Evolutionary conservation across 2,329 filamentous ascomycete genomes (phyloP).

Genomic region (Chaetomiaceae sp.): DNA sequence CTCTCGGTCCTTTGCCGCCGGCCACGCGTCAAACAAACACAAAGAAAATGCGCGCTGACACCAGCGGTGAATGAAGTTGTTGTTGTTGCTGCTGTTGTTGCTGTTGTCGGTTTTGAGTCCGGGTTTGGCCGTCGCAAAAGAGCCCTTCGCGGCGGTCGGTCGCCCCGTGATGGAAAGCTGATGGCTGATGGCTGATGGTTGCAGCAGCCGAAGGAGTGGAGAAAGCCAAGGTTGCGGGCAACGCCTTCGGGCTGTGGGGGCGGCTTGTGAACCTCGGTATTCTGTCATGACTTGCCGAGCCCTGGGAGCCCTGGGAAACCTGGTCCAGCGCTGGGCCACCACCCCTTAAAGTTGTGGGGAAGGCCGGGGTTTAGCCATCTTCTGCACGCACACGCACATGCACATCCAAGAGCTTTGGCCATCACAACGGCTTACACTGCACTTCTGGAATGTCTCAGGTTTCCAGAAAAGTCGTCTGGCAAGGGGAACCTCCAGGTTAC

Average conservation of each 20-base stretch:
- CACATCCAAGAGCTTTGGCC: no score
- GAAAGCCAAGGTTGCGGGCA: conserved; percentile 5
- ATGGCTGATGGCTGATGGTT: conserved; percentile 4
- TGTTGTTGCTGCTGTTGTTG: neutral
- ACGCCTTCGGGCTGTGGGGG: conserved; percentile 14
- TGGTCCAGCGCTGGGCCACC: neutral
- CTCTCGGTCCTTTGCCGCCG: neutral
- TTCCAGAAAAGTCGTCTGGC: no score
- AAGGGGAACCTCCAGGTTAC: no score
- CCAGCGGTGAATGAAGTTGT: neutral
- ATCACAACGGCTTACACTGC: no score
- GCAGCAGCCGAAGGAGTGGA: conserved; percentile 5
- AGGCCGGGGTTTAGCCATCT: conserved; percentile 5
- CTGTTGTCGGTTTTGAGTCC: neutral
- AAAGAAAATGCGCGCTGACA: neutral
- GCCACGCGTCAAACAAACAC: conserved; percentile 6
- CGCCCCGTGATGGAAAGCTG: conserved; percentile 5
- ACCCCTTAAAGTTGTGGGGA: conserved; percentile 7
- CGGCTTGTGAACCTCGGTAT: conserved; percentile 25
- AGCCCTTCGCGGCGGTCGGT: neutral
- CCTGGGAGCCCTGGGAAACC: conserved; percentile 10
- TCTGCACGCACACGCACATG: no score
- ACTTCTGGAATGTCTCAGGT: no score
- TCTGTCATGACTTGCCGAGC: conserved; percentile 13
- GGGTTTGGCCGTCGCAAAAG: conserved; percentile 1